Evolutionary conservation across 2,329 filamentous ascomycete genomes (phyloP), one percentile per base, ranked within the genome.

Genomic region (Colletotrichum abscissum): DNA sequence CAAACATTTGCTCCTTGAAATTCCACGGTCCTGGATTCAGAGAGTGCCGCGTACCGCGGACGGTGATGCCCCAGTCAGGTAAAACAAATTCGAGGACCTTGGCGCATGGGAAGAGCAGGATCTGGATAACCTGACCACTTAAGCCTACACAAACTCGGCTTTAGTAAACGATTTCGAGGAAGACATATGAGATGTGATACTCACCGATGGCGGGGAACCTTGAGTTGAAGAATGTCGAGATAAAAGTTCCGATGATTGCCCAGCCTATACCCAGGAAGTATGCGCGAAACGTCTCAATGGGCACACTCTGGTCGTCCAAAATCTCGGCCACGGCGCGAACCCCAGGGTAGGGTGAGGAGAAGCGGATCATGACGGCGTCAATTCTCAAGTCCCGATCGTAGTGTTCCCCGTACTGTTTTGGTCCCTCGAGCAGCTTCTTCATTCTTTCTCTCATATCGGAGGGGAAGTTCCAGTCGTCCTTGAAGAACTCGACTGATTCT

Each of bases 51-150:
- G 74, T 76, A 11, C 78, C 78, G 42, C 81, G 81, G 5, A 88
- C 65, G 0, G 81, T 84, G 68, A 88, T 71, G 4, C 84, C 83
- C 80, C 84, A 86, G 64, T 85, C 83, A 0, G 87, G 87, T 0
- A 89, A 76, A 16, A 81, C 74, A 54, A 76, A 82, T 14, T 85
- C 86, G 42, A 87, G 79, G 8, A 83, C 78, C 55, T 84, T 84
- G 5, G 84, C 87, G 24, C 86, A 82, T 0, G 87, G 88, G 22
- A 81, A 87, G 0, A 87, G 80, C 4, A 87, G 78, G 55, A 88
- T 84, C 77, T 88, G 86, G 63, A 84, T 82, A 6, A 85, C 83
- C 9, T 80, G 78, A 7, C 81, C 79, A 64, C 76, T 78, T 7
- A 84, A 73, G 52, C 75, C 79, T 81, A 22, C 60, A 7, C n/a